phyloP scores from a whole-genome alignment of 345 rosid genomes.

The Gossypium stocksii region DNA sequence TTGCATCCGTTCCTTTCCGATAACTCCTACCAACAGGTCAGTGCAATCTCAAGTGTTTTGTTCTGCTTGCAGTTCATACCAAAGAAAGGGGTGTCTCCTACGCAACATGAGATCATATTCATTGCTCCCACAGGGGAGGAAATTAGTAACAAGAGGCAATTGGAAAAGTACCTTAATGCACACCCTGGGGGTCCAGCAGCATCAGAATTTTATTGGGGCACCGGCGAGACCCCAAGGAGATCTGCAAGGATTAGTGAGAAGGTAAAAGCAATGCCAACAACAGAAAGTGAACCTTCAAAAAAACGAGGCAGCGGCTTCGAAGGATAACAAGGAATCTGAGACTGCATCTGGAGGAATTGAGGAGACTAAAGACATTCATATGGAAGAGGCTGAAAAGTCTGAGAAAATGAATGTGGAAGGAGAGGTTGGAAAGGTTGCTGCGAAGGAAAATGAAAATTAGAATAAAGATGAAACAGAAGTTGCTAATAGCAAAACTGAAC shows the following conservation, averaged over 20 bases:
- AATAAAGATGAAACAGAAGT: conserved; percentile 24
- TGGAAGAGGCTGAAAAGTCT: conserved; percentile 35
- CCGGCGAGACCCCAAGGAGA: conserved; percentile 67
- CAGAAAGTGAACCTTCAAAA: conserved; percentile 46
- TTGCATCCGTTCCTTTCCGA: too few relatives aligned
- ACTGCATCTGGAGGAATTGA: conserved; percentile 29
- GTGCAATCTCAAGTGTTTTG: too few relatives aligned
- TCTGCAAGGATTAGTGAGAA: conserved; percentile 64
- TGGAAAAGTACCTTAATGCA: conserved; percentile 64
- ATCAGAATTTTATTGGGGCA: conserved; percentile 63
- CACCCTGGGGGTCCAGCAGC: conserved; percentile 51
- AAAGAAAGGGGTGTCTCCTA: too few relatives aligned
- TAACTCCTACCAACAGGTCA: too few relatives aligned
- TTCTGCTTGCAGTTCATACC: too few relatives aligned
- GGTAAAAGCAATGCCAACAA: conserved; percentile 34
- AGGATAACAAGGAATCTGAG: conserved; percentile 42
- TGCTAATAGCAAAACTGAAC: conserved; percentile 13
- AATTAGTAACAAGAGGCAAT: conserved; percentile 40
- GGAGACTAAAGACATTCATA: conserved; percentile 32
- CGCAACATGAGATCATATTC: conserved; percentile 36
- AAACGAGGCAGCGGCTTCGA: conserved; percentile 49
- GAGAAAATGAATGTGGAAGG: conserved; percentile 25
- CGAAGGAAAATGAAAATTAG: conserved; percentile 22
- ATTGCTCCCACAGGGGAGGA: conserved; percentile 66
- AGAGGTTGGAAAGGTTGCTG: conserved; percentile 26